Base-by-base conservation (phyloP, 352 stramenopile species). In the Aphanomyces cochlioides region DNA sequence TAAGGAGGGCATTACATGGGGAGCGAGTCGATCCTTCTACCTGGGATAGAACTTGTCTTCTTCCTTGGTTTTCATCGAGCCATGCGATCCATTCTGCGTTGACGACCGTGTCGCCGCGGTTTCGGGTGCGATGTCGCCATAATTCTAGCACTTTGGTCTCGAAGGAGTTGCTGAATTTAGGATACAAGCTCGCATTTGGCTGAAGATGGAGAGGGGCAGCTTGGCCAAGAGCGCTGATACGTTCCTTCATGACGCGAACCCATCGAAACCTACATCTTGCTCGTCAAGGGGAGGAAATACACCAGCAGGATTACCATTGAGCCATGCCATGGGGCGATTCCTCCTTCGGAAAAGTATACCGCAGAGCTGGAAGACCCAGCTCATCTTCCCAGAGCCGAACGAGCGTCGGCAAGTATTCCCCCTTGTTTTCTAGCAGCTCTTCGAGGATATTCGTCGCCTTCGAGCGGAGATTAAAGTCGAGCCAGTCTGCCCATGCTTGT, bases 401-500 rank as follows among this genome's bases (percentile, higher is more conserved):
- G 1, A 61, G 39, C 5, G 7, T 7, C 8, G 54, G 54, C 54
- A 70, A 70, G 19, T 70, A 70, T 4, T 70, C 19, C 17, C 77
- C 79, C 63, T 79, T 82, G 72, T 74, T 75, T 7, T 75, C 66
- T 50, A 90, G 61, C 41, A 91, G 63, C 10, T 79, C 75, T 0
- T 47, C 61, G 17, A 90, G 66, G 19, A 89, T 82, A 68, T 87
- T 72, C 19, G 73, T 73, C 53, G 79, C 74, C 38, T 67, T 64
- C 28, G 68, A 78, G 28, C 60, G 63, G 48, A 92, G 47, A 59
- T 90, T 89, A 21, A 82, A 70, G 0, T 59, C 34, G 57, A 92
- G 84, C 79, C 81, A 92, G 21, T 73, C 72, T 13, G 75, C 72
- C 81, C 81, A 92, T 17, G 77, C 77, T 15, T 83, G 41, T 54